A percentile compares a stretch with the other conserved stretches of the same genome.
Evolutionary conservation across 345 rosid species (phyloP).

Genomic region (Ceriops zippeliana): DNA sequence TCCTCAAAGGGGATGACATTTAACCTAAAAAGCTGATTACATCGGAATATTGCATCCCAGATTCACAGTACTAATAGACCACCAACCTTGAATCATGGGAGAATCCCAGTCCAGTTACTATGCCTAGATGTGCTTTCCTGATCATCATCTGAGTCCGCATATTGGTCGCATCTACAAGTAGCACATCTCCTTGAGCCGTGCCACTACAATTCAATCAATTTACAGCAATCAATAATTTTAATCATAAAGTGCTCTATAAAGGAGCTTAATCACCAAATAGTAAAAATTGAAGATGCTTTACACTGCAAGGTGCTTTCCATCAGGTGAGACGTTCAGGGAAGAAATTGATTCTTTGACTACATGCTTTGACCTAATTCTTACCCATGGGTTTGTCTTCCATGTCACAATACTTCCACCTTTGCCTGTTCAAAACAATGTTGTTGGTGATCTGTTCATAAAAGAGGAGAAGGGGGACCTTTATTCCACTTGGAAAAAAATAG

Average conservation of each 20-base stretch:
- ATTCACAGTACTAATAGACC: not conserved
- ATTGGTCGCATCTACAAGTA: constrained; percentile 48
- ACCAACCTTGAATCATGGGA: constrained; percentile 81
- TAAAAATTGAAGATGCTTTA: constrained; percentile 20
- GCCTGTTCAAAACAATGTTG: constrained; percentile 29
- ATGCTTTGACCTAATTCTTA: constrained; percentile 49
- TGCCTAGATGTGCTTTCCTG: constrained; percentile 76
- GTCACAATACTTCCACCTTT: constrained; percentile 64
- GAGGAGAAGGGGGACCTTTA: no score
- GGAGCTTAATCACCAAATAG: constrained; percentile 6
- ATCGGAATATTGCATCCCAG: not conserved
- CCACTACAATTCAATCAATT: constrained; percentile 49
- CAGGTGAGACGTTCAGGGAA: constrained; percentile 77
- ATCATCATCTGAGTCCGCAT: constrained; percentile 43
- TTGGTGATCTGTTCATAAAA: no score
- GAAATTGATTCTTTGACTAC: constrained; percentile 49
- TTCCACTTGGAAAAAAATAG: no score
- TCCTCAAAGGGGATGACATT: constrained; percentile 1
- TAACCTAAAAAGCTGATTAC: not conserved
- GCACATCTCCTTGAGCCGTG: constrained; percentile 60
- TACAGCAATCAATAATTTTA: not conserved
- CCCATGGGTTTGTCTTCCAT: constrained; percentile 70
- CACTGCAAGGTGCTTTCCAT: constrained; percentile 83
- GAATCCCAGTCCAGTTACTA: constrained; percentile 76
- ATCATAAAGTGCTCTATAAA: constrained; percentile 4